These are phyloP conservation scores for Aspergillus haitiensis DNA, from an alignment of 495 filamentous ascomycete genomes.

Conservation along the genomic window DNA sequence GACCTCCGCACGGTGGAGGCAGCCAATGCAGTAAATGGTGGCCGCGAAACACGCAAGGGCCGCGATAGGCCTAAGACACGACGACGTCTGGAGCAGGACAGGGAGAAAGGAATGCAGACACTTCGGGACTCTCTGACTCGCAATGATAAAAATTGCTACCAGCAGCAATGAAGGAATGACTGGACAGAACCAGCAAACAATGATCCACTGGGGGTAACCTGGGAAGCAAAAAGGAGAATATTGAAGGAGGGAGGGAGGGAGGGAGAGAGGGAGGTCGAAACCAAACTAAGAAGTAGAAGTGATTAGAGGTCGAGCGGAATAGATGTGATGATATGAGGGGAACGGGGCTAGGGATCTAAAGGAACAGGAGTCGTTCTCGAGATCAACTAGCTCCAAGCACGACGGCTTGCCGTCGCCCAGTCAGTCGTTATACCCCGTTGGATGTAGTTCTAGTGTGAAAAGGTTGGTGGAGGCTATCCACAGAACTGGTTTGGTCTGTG, in stretches of 20 bases:
- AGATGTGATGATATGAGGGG: conserved; percentile 14
- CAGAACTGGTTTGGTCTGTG: conserved; percentile 14
- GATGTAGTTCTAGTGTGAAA: not conserved
- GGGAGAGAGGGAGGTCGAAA: conserved; percentile 26
- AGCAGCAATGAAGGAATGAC: conserved; percentile 18
- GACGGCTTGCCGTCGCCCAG: conserved; percentile 7
- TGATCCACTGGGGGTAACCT: conserved; percentile 9
- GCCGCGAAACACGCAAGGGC: conserved; percentile 38
- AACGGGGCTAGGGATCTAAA: conserved; percentile 2
- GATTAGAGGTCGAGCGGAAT: conserved; percentile 16
- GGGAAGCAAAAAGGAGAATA: conserved; percentile 21
- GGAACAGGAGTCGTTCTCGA: conserved; percentile 15
- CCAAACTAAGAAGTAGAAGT: not conserved
- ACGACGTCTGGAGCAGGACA: conserved; percentile 9
- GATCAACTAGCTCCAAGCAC: conserved; percentile 2
- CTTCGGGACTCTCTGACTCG: conserved; percentile 17
- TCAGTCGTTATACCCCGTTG: not conserved
- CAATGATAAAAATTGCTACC: conserved; percentile 13
- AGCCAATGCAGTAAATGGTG: conserved; percentile 11
- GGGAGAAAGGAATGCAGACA: conserved; percentile 12
- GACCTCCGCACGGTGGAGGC: not conserved
- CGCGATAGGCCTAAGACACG: conserved; percentile 23
- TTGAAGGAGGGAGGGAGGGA: conserved; percentile 21
- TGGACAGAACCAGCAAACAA: conserved; percentile 1
- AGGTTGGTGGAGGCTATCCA: conserved; percentile 11